phyloP scores from a whole-genome alignment of 1,284 basidiomycete genomes.

The Puccinia sorghi region DNA sequence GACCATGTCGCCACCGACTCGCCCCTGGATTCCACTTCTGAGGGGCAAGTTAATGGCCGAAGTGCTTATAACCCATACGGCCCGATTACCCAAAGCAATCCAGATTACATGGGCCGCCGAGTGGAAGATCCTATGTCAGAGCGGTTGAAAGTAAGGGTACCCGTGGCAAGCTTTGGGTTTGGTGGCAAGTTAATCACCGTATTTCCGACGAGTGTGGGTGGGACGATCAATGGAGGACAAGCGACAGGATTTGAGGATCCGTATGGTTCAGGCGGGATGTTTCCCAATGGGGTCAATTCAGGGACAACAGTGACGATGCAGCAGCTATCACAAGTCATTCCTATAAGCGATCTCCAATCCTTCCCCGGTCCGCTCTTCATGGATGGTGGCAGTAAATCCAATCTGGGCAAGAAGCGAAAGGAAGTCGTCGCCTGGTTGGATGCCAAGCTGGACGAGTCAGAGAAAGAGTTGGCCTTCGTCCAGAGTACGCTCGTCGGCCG shows the following conservation, averaged over 20 bases:
- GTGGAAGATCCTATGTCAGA: constrained; percentile 40
- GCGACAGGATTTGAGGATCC: constrained; percentile 37
- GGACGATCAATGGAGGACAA: background rate
- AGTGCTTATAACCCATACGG: constrained; percentile 24
- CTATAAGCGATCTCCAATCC: constrained; percentile 33
- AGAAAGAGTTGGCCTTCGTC: constrained; percentile 36
- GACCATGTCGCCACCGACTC: background rate
- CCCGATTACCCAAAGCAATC: constrained; percentile 5
- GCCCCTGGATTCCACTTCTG: background rate
- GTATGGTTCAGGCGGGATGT: constrained; percentile 17
- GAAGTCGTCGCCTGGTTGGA: constrained; percentile 43
- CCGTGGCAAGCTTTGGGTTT: constrained; percentile 77
- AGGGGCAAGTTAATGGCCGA: background rate
- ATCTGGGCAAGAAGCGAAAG: constrained; percentile 43
- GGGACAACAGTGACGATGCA: constrained; percentile 26
- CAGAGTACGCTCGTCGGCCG: constrained; percentile 18
- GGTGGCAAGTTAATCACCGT: constrained; percentile 75
- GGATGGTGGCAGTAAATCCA: constrained; percentile 49
- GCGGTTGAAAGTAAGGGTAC: constrained; percentile 24
- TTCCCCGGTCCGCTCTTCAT: constrained; percentile 49
- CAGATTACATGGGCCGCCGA: background rate
- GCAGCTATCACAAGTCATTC: constrained; percentile 38
- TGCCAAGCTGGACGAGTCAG: constrained; percentile 23
- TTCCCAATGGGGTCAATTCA: background rate
- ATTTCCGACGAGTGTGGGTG: constrained; percentile 53